Evolutionary conservation across 192 early-diverging fungal genomes (phyloP), one percentile per base, ranked within the genome.

Genomic region (Phycomyces blakesleeanus): DNA sequence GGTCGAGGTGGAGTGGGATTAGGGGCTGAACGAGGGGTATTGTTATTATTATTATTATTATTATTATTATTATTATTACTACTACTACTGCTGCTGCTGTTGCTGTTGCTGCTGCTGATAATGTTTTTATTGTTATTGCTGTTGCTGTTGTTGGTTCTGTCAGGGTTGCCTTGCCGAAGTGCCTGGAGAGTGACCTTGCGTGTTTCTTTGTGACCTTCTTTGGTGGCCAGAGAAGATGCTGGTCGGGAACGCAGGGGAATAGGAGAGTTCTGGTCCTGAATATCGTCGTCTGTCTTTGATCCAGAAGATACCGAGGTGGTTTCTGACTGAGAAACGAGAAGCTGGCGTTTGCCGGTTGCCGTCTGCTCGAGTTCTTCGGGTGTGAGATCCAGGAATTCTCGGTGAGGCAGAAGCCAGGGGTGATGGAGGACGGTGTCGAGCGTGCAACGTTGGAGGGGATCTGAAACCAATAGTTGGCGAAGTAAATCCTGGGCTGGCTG

Each of bases 401-500:
- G 56, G 24, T 70, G 57, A 1, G 34, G 26, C 3, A 50, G 18
- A 0, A 63, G 15, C 66, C 74, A 85, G 55, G 60, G 62, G 55
- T 95, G 92, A 12, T 76, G 65, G 81, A 88, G 91, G 34, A 94
- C 89, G 6, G 79, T 82, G 25, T 78, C 76, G 63, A 94, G 82
- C 9, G 80, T 82, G 29, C 86, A 87, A 59, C 92, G 83, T 56
- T 87, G 76, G 14, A 71, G 52, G 7, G 96, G 95, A 66, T 97
- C 89, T 5, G 94, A 91, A 15, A 93, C 89, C 18, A 98, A 76
- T 90, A 98, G 97, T 57, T 87, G 83, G 51, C 73, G 69, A 25
- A 98, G 74, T 64, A 98, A 64, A 64, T 93, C 90, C 42, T 84
- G 79, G 0, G 93, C 92, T 27, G 80, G 70, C 1, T 78, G 41